phyloP scores from a whole-genome alignment of 2,329 filamentous ascomycete species.

The Beauveria pseudobassiana region DNA sequence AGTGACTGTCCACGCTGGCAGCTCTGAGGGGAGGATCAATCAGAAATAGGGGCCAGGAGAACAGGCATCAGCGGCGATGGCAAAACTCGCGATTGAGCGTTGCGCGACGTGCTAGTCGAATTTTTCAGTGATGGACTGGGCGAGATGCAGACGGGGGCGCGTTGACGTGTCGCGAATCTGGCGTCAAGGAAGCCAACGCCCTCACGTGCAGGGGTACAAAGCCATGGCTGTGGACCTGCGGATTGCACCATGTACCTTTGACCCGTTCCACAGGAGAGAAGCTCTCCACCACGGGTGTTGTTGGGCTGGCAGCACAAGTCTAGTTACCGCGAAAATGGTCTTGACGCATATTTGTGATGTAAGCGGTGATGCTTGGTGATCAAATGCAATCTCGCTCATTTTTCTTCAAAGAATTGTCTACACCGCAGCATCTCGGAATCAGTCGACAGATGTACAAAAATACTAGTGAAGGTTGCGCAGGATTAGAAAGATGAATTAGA shows the following conservation, averaged over 20 bases:
- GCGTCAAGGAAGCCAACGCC: slow-evolving; percentile 7
- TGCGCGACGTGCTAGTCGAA: not conserved
- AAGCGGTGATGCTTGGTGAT: not conserved
- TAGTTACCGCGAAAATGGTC: not conserved
- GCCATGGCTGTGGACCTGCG: not conserved
- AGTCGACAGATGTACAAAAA: too few relatives aligned
- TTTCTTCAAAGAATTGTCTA: not conserved
- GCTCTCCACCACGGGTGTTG: slow-evolving; percentile 6
- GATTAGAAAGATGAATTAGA: not conserved
- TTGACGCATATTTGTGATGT: not conserved
- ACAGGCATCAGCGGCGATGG: slow-evolving; percentile 4
- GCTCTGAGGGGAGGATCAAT: not conserved
- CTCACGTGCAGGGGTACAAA: slow-evolving; percentile 9
- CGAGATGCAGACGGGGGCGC: slow-evolving; percentile 7
- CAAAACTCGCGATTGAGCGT: not conserved
- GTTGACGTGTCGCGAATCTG: slow-evolving; percentile 11
- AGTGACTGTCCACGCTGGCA: not conserved
- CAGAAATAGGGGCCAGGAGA: not conserved
- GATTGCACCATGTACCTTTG: not conserved
- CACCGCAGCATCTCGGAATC: too few relatives aligned
- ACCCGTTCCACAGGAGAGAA: not conserved
- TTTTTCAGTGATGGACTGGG: not conserved
- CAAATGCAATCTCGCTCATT: not conserved
- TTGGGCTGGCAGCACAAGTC: not conserved
- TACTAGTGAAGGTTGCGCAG: not conserved